These are phyloP conservation scores for Pythium apleroticum DNA, from an alignment of 352 stramenopile genomes.

Conservation along the genomic window DNA sequence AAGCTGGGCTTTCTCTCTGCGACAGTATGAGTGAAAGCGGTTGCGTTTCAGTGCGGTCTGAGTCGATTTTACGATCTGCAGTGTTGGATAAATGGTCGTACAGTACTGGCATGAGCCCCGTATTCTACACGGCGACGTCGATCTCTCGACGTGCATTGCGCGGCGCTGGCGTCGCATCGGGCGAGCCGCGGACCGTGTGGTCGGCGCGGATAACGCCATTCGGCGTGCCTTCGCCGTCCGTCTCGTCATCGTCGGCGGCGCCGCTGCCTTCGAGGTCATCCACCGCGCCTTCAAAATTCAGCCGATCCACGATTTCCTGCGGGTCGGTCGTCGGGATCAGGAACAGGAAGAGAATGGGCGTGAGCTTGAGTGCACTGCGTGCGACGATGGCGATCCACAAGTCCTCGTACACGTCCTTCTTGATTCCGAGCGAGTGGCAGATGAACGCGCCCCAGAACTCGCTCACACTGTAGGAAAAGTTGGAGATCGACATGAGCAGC, in stretches of 20 bases:
- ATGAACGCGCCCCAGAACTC: slow-evolving; percentile 92
- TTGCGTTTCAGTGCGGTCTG: not conserved
- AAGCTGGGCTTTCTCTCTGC: not conserved
- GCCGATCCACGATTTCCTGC: slow-evolving; percentile 71
- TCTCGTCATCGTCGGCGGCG: slow-evolving; percentile 12
- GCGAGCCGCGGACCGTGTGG: slow-evolving; percentile 22
- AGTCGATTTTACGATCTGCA: not conserved
- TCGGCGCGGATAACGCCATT: slow-evolving; percentile 24
- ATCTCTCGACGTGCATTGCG: slow-evolving; percentile 6
- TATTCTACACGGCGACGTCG: slow-evolving; percentile 15
- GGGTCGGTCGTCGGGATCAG: slow-evolving; percentile 75
- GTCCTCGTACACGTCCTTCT: slow-evolving; percentile 91
- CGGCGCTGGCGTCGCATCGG: slow-evolving; percentile 11
- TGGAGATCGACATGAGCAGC: slow-evolving; percentile 97
- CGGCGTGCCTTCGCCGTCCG: slow-evolving; percentile 21
- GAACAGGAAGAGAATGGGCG: slow-evolving; percentile 90
- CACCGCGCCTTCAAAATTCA: slow-evolving; percentile 46
- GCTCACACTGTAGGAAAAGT: slow-evolving; percentile 92
- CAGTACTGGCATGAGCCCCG: not conserved
- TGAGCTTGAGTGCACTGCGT: slow-evolving; percentile 90
- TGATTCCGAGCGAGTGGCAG: slow-evolving; percentile 87
- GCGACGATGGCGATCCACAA: slow-evolving; percentile 90
- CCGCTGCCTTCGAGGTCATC: slow-evolving; percentile 20
- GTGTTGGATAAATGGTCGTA: not conserved
- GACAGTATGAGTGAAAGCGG: not conserved